A percentile compares a stretch with the other conserved stretches of the same genome.
phyloP scores from a whole-genome alignment of 345 rosid genomes.

The Salix exigua region DNA sequence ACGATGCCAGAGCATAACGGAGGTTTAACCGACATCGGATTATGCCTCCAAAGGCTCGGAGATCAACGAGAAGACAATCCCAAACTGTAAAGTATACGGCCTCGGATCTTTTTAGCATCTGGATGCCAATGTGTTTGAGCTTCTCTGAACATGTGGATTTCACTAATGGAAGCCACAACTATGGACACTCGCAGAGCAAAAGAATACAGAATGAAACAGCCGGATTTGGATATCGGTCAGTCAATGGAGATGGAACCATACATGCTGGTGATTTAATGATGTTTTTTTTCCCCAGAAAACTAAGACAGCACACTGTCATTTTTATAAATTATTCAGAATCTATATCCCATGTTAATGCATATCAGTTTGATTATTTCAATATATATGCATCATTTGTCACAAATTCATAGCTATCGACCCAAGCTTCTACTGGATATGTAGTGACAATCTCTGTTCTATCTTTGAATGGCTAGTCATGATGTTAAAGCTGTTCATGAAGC shows the following conservation, averaged over 20 bases:
- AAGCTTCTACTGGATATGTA: no score
- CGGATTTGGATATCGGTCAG: constrained; percentile 5
- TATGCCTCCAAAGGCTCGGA: not conserved
- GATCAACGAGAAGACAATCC: constrained; percentile 19
- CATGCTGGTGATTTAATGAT: constrained; percentile 17
- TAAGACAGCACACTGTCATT: no score
- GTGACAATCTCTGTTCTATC: not conserved
- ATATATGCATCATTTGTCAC: not conserved
- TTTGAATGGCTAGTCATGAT: not conserved
- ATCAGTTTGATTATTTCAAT: not conserved
- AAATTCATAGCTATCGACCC: not conserved
- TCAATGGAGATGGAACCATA: constrained; percentile 16
- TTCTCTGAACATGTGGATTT: not conserved
- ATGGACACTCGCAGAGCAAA: constrained; percentile 11
- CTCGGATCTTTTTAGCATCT: not conserved
- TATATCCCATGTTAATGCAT: no score
- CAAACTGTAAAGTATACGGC: constrained; percentile 4
- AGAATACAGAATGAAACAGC: constrained; percentile 6
- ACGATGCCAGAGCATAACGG: not conserved
- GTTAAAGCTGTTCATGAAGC: constrained; percentile 2
- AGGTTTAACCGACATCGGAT: not conserved
- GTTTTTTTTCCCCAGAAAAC: no score
- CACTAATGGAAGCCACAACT: constrained; percentile 14
- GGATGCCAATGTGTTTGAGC: not conserved
- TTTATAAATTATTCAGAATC: no score